Percentiles rank a stretch among this genome's conserved stretches.
Evolutionary conservation across 345 rosid species (phyloP).

Genomic region (Lepidium africanum): DNA sequence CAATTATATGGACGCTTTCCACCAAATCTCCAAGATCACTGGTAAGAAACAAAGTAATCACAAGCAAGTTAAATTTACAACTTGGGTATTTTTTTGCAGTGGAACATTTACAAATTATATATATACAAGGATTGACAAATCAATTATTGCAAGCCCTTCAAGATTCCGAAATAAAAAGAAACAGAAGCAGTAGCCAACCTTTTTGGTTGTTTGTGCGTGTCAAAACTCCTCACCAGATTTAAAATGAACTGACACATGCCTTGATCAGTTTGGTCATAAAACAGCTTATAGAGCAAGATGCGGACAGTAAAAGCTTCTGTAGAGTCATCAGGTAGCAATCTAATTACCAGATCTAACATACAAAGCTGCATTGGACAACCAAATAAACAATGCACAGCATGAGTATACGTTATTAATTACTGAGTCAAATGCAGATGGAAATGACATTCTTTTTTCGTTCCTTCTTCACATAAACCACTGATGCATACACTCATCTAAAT

Average conservation of each 20-base stretch:
- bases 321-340: constrained; percentile 61
- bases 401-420: background rate
- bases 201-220: constrained; percentile 76
- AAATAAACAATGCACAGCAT: constrained; percentile 4
- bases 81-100: background rate
- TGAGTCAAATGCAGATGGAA: background rate
- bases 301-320: constrained; percentile 87
- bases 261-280: constrained; percentile 93
- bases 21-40: constrained; percentile 94
- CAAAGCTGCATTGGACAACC: constrained; percentile 49
- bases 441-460: background rate
- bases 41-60: constrained; percentile 22
- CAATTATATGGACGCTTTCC: constrained; percentile 59
- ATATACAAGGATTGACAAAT: background rate
- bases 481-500: background rate
- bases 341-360: constrained; percentile 68
- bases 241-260: constrained; percentile 91
- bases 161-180: constrained; percentile 3
- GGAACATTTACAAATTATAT: background rate
- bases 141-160: background rate
- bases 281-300: constrained; percentile 84
- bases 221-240: constrained; percentile 64
- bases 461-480: background rate
- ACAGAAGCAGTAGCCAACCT: constrained; percentile 40
- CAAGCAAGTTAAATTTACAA: background rate